A percentile compares a stretch with the other conserved stretches of the same genome.
These are phyloP conservation scores for Lachnellula subtilissima DNA, from an alignment of 2,329 filamentous ascomycete species.

Conservation along the genomic window DNA sequence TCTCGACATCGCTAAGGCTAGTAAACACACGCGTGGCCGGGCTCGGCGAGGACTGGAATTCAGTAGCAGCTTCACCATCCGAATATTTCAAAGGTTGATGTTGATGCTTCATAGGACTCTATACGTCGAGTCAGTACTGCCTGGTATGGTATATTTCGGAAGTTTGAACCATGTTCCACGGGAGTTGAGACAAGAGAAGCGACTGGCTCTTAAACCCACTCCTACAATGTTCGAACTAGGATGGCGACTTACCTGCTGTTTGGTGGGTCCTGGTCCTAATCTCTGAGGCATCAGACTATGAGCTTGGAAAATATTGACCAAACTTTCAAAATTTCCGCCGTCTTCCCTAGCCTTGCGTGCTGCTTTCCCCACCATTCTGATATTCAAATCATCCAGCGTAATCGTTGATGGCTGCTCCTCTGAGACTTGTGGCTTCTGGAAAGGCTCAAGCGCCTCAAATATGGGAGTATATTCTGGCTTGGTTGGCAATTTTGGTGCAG, in stretches of 20 bases:
- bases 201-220: too few relatives aligned
- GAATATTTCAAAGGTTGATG: background rate
- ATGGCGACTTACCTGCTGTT: too few relatives aligned
- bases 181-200: too few relatives aligned
- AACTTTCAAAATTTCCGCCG: conserved; percentile 10
- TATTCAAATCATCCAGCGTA: conserved; percentile 8
- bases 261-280: background rate
- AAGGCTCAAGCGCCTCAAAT: background rate
- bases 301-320: conserved; percentile 22
- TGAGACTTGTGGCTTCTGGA: background rate
- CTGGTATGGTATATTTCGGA: too few relatives aligned
- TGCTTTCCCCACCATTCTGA: conserved; percentile 12
- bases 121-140: background rate
- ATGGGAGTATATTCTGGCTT: background rate
- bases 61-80: background rate
- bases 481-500: background rate
- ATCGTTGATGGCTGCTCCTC: background rate
- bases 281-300: conserved; percentile 15
- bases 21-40: background rate
- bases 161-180: too few relatives aligned
- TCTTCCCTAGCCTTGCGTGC: background rate
- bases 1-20: conserved; percentile 7
- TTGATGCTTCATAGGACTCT: background rate
- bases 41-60: background rate
- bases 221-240: too few relatives aligned